phyloP scores from a whole-genome alignment of 2,329 filamentous ascomycete genomes.

The Tolypocladium capitatum region DNA sequence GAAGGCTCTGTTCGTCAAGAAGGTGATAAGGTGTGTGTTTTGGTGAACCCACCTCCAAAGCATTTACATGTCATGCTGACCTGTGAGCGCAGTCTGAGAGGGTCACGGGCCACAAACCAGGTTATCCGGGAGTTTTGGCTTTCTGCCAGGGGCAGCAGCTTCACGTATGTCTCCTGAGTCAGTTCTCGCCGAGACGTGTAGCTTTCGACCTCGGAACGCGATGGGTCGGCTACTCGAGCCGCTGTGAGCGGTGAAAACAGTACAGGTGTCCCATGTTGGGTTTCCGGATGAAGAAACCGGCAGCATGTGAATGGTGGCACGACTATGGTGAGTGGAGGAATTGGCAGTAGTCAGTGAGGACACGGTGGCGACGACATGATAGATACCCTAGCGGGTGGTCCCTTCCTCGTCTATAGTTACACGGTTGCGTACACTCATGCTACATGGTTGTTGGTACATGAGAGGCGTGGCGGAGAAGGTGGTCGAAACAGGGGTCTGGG shows the following conservation, averaged over 20 bases:
- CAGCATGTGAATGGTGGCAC: neutral
- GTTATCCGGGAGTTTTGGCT: slow-evolving; percentile 62
- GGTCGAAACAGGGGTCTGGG: too few species aligned
- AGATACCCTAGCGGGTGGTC: too few species aligned
- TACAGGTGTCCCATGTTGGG: neutral
- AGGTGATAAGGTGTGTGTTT: slow-evolving; percentile 41
- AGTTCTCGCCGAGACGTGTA: neutral
- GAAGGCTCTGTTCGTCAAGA: slow-evolving; percentile 52
- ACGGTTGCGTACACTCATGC: neutral
- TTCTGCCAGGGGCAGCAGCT: slow-evolving; percentile 47
- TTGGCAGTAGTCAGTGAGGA: neutral
- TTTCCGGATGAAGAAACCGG: neutral
- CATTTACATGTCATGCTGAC: neutral
- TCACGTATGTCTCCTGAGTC: slow-evolving; percentile 43
- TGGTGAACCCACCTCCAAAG: too few species aligned
- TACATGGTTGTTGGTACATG: neutral
- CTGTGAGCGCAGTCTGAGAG: slow-evolving; percentile 40
- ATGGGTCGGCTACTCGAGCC: neutral
- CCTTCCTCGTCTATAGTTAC: neutral
- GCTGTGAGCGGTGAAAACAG: neutral
- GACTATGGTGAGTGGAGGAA: too few species aligned
- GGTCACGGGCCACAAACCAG: slow-evolving; percentile 49
- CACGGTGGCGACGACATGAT: too few species aligned
- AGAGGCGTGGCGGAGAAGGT: neutral
- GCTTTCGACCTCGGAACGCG: neutral